Evolutionary conservation across 495 filamentous ascomycete species (phyloP).

Genomic region (Cercophora newfieldiana): DNA sequence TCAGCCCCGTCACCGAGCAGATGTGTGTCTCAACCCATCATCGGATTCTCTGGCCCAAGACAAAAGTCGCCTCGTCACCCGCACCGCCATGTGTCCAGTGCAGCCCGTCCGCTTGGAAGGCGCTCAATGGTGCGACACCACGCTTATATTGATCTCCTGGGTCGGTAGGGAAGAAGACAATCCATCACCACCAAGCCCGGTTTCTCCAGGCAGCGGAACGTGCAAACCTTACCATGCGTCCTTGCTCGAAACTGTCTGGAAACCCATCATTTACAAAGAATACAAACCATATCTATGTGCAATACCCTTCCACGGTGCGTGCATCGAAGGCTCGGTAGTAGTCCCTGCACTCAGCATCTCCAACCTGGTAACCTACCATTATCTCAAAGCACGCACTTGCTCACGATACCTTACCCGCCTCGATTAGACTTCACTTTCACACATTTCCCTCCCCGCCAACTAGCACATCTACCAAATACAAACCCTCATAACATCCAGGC

Average conservation of each 20-base stretch:
- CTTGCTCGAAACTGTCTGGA: neutral
- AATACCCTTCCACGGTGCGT: neutral
- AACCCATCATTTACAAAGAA: too few species aligned
- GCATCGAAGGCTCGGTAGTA: neutral
- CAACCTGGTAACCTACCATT: neutral
- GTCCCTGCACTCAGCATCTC: neutral
- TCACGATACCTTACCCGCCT: neutral
- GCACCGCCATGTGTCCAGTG: neutral
- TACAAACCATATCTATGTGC: too few species aligned
- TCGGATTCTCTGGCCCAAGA: neutral
- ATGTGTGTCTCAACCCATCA: neutral
- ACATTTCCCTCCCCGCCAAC: too few species aligned
- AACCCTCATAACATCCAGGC: neutral
- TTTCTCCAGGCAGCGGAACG: neutral
- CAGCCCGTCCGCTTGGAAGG: neutral
- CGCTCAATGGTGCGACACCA: neutral
- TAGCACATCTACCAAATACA: neutral
- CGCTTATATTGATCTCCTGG: neutral
- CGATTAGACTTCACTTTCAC: neutral
- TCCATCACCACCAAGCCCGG: neutral
- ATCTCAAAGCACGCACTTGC: neutral
- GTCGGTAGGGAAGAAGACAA: neutral
- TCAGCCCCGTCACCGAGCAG: neutral
- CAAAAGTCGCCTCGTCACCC: neutral
- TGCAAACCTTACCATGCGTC: neutral